Evolutionary conservation across 805 yeast species (phyloP).

Genomic region (Saturnispora gosingensis): DNA sequence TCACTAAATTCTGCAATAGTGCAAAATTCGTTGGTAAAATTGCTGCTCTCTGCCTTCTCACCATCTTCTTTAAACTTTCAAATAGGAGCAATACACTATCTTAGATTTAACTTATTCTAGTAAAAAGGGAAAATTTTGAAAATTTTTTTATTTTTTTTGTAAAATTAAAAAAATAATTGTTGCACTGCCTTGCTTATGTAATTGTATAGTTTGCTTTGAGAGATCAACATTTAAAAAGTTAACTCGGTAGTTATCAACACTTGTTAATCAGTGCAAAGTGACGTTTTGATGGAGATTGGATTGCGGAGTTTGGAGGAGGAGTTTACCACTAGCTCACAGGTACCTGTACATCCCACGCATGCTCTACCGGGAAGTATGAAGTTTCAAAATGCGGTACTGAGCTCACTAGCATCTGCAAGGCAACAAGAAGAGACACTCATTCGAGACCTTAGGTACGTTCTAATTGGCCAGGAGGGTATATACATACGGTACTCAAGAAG

Average conservation of each 20-base stretch:
- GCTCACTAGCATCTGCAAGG: slow-evolving; percentile 28
- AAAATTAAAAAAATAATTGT: neutral
- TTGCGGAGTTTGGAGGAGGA: neutral
- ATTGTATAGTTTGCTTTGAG: neutral
- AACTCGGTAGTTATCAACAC: neutral
- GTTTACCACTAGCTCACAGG: neutral
- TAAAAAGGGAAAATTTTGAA: neutral
- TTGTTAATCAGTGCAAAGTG: neutral
- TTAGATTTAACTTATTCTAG: neutral
- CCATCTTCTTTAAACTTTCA: slow-evolving; percentile 42
- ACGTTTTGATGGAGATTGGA: neutral
- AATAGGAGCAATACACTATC: neutral
- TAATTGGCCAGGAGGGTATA: slow-evolving; percentile 69
- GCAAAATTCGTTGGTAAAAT: slow-evolving; percentile 88
- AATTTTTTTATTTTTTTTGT: neutral
- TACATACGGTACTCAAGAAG: slow-evolving; percentile 61
- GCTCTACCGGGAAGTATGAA: neutral
- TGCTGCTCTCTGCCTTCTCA: slow-evolving; percentile 83
- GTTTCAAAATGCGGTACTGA: neutral
- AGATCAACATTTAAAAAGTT: neutral
- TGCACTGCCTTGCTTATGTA: slow-evolving; percentile 1
- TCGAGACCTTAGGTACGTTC: slow-evolving; percentile 57
- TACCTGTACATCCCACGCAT: neutral
- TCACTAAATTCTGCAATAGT: slow-evolving; percentile 80
- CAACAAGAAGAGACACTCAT: slow-evolving; percentile 68